phyloP scores from a whole-genome alignment of 2,329 filamentous ascomycete species.

The Blastomyces parvus region DNA sequence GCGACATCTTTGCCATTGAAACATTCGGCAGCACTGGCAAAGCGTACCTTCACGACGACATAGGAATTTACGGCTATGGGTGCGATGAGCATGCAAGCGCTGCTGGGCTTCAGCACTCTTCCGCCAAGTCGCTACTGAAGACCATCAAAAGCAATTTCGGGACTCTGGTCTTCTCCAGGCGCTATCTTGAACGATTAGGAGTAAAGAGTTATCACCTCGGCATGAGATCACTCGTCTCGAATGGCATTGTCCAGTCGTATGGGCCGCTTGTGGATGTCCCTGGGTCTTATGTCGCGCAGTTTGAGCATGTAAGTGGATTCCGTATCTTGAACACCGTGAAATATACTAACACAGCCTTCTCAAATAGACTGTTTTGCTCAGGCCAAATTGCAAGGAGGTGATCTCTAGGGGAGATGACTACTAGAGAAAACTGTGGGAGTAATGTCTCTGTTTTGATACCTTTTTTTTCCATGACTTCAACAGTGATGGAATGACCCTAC shows the following conservation, averaged over 20 bases:
- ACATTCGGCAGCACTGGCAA: conserved; percentile 49
- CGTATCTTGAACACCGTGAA: conserved; percentile 20
- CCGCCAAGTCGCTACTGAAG: conserved; percentile 49
- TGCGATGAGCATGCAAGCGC: conserved; percentile 32
- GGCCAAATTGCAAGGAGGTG: conserved; percentile 41
- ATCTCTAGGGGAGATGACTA: conserved; percentile 47
- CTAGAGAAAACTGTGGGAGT: conserved; percentile 20
- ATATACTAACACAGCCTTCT: conserved; percentile 10
- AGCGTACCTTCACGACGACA: conserved; percentile 42
- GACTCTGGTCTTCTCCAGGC: conserved; percentile 51
- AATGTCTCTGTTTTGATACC: neutral
- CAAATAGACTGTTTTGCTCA: conserved; percentile 40
- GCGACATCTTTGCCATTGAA: conserved; percentile 51
- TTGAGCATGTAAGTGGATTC: conserved; percentile 44
- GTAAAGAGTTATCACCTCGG: conserved; percentile 50
- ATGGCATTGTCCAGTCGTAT: conserved; percentile 50
- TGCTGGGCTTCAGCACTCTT: conserved; percentile 41
- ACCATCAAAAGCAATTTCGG: conserved; percentile 55
- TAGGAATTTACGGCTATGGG: conserved; percentile 47
- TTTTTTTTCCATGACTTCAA: neutral
- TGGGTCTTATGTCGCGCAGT: conserved; percentile 56
- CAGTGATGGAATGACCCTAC: neutral
- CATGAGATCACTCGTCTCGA: conserved; percentile 48
- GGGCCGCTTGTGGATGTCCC: conserved; percentile 48
- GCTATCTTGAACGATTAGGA: conserved; percentile 56